Conservation (phyloP, 208 protist species). For the Acanthamoeba culbertsoni region DNA sequence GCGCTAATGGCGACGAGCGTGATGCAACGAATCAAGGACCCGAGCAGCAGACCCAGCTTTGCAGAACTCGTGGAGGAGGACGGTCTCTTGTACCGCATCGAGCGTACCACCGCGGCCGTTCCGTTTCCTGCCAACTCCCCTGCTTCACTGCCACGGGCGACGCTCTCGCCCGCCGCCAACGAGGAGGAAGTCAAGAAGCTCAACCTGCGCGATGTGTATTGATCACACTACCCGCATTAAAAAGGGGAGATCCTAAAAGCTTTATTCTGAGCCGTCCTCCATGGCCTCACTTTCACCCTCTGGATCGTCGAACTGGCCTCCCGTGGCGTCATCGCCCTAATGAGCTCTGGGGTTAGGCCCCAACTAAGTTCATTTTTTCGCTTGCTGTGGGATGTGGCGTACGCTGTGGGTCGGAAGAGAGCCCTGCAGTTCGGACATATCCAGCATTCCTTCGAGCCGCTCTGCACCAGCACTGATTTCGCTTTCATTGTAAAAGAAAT, state of each 20-base stretch:
- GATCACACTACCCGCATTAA: too few relatives aligned
- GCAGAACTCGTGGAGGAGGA: neutral
- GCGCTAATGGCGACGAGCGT: neutral
- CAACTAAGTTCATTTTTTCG: neutral
- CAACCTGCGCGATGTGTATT: neutral
- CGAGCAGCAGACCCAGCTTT: neutral
- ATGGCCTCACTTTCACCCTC: neutral
- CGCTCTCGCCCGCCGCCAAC: neutral
- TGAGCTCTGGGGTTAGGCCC: too few relatives aligned
- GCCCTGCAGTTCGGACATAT: neutral
- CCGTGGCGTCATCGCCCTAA: too few relatives aligned
- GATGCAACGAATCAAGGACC: neutral
- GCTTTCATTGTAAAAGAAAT: constrained; percentile 38
- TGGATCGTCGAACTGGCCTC: neutral
- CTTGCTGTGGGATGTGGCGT: neutral
- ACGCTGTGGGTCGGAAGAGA: neutral
- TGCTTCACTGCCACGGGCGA: neutral
- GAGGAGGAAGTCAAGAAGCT: neutral
- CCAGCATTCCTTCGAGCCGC: neutral
- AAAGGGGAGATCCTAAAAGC: too few relatives aligned
- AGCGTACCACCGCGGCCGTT: constrained; percentile 6
- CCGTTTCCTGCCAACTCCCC: neutral
- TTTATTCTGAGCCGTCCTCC: neutral
- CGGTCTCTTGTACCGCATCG: neutral
- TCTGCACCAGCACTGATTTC: neutral